Evolutionary conservation across 1,284 basidiomycete genomes (phyloP).

Genomic region (Neonothopanus nambi): DNA sequence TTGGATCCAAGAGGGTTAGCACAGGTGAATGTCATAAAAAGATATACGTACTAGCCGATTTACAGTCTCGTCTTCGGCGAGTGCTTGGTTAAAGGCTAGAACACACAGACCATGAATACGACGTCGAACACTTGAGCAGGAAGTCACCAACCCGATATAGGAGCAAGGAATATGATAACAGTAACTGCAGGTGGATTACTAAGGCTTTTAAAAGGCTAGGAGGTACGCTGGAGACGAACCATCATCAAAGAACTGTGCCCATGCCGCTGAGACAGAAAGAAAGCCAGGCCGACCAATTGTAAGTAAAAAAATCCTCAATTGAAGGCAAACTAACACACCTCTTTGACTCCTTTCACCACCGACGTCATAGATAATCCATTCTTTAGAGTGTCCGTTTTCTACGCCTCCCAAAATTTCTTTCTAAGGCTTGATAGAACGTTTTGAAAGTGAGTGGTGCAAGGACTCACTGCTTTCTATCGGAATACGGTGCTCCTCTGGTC

Average conservation of each 20-base stretch:
- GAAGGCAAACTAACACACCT: constrained; percentile 34
- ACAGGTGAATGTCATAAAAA: not conserved
- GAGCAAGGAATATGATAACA: constrained; percentile 64
- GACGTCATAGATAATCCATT: constrained; percentile 66
- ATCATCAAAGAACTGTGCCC: constrained; percentile 68
- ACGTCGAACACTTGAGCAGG: not conserved
- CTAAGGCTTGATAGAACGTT: not conserved
- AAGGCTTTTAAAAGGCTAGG: constrained; percentile 5
- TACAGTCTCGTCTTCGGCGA: constrained; percentile 55
- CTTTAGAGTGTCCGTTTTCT: constrained; percentile 39
- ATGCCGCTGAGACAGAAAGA: constrained; percentile 42
- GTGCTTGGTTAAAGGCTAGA: constrained; percentile 58
- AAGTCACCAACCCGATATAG: constrained; percentile 41
- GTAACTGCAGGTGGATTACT: constrained; percentile 38
- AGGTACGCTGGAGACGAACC: constrained; percentile 31
- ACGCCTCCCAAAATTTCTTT: constrained; percentile 8
- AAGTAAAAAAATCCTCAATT: not conserved
- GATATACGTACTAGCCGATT: constrained; percentile 52
- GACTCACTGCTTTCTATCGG: constrained; percentile 46
- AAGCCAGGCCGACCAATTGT: not conserved
- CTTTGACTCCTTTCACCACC: constrained; percentile 57
- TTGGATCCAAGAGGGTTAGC: not conserved
- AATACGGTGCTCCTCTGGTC: constrained; percentile 63
- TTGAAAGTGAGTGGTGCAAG: not conserved
- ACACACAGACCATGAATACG: too few species aligned